Evolutionary conservation across 106 monocot genomes (phyloP).

Genomic region (Platanthera guangdongensis): DNA sequence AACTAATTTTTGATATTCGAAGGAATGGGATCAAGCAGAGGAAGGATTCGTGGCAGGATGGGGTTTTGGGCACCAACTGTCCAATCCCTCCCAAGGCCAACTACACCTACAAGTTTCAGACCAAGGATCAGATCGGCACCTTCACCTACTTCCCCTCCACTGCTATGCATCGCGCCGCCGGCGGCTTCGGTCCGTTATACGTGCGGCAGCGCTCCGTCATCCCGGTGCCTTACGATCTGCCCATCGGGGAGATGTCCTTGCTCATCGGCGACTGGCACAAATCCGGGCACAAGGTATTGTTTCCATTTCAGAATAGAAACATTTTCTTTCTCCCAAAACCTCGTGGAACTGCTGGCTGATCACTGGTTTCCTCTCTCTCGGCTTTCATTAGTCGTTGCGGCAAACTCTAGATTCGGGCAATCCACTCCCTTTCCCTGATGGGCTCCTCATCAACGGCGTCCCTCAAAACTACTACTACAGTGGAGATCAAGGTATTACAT

Average conservation of each 20-base stretch:
- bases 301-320: too few relatives aligned
- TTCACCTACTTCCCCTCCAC: slow-evolving; percentile 80
- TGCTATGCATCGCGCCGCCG: slow-evolving; percentile 71
- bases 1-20: neutral
- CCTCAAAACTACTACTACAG: slow-evolving; percentile 32
- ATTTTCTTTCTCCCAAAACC: slow-evolving; percentile 6
- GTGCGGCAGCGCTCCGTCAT: slow-evolving; percentile 54
- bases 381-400: slow-evolving; percentile 39
- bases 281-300: slow-evolving; percentile 55
- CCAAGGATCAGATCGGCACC: slow-evolving; percentile 92
- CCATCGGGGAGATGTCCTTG: slow-evolving; percentile 64
- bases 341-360: slow-evolving; percentile 1
- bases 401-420: slow-evolving; percentile 56
- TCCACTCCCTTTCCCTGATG: slow-evolving; percentile 57
- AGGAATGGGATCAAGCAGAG: slow-evolving; percentile 97
- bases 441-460: slow-evolving; percentile 67
- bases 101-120: slow-evolving; percentile 84
- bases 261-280: slow-evolving; percentile 90
- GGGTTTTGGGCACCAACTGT: slow-evolving; percentile 91
- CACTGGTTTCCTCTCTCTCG: neutral
- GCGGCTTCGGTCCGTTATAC: slow-evolving; percentile 76
- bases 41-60: slow-evolving; percentile 99
- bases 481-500: slow-evolving; percentile 60
- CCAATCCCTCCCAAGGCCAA: slow-evolving; percentile 66
- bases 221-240: slow-evolving; percentile 50